Conservation (phyloP, 2,329 filamentous ascomycete genomes). For the Trichoderma harzianum region DNA sequence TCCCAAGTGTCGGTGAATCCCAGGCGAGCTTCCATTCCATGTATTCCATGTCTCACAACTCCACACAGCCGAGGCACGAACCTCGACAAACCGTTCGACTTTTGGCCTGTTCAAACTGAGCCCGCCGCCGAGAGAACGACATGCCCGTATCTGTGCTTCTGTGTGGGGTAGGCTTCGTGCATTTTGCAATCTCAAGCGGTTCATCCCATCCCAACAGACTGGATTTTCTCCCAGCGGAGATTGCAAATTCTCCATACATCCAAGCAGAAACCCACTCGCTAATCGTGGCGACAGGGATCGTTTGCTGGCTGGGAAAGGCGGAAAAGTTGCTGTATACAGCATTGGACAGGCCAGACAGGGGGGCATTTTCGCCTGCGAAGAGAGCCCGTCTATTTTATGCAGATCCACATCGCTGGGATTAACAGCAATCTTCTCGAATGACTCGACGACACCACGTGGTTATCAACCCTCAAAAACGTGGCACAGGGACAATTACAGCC, state of each 20-base stretch:
- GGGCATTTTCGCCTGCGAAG: neutral
- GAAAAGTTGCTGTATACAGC: neutral
- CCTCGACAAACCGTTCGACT: neutral
- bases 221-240: neutral
- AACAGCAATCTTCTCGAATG: neutral
- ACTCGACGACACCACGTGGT: neutral
- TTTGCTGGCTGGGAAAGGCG: neutral
- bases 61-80: slow-evolving; percentile 2
- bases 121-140: neutral
- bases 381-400: neutral
- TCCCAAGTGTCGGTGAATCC: neutral
- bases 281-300: neutral
- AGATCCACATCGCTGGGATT: neutral
- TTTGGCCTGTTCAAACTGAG: neutral
- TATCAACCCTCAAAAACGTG: neutral
- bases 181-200: neutral
- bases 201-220: slow-evolving; percentile 6
- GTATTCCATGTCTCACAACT: neutral
- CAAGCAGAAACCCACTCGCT: neutral
- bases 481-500: neutral
- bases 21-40: neutral
- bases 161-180: neutral
- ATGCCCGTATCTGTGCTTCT: neutral
- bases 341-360: neutral
- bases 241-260: neutral